Evolutionary conservation across 1,284 basidiomycete species (phyloP).

Genomic region (Leccinum griseonigrum): DNA sequence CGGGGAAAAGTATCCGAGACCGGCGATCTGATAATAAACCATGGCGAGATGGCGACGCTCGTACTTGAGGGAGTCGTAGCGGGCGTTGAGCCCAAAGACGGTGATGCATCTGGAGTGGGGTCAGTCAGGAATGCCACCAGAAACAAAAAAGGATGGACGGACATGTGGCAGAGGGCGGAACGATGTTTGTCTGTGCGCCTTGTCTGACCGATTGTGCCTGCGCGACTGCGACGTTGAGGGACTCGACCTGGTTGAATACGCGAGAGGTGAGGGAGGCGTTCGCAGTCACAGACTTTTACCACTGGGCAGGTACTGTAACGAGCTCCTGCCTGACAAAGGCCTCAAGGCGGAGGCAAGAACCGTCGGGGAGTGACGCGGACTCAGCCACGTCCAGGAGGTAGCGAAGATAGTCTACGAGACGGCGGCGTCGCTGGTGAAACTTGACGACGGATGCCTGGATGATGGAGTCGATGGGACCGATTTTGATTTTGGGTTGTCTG

Average conservation of each 20-base stretch:
- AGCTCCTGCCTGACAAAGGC: conserved; percentile 56
- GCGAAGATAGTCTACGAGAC: too few relatives aligned
- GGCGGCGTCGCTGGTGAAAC: conserved; percentile 51
- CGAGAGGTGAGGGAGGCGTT: conserved; percentile 47
- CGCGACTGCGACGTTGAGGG: conserved; percentile 47
- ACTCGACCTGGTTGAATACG: conserved; percentile 64
- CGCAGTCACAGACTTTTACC: conserved; percentile 26
- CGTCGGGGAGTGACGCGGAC: conserved; percentile 4
- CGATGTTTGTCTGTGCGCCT: conserved; percentile 61
- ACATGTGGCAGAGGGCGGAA: conserved; percentile 55
- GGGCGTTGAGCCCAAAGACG: conserved; percentile 60
- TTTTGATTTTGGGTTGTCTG: conserved; percentile 54
- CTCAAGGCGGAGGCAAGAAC: conserved; percentile 43
- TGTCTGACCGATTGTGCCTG: conserved; percentile 57
- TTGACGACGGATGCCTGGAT: conserved; percentile 59
- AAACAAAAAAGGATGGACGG: conserved; percentile 8
- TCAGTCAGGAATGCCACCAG: too few relatives aligned
- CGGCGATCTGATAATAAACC: conserved; percentile 59
- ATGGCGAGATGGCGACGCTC: conserved; percentile 67
- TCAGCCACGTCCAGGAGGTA: conserved; percentile 44
- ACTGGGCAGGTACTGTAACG: conserved; percentile 31
- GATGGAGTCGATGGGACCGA: conserved; percentile 51
- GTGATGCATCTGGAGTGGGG: conserved; percentile 35
- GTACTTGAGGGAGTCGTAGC: conserved; percentile 68
- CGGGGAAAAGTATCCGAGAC: conserved; percentile 59